Evolutionary conservation across 2,329 filamentous ascomycete genomes (phyloP), one percentile per base, ranked within the genome.

Genomic region (Epichloe aotearoae): DNA sequence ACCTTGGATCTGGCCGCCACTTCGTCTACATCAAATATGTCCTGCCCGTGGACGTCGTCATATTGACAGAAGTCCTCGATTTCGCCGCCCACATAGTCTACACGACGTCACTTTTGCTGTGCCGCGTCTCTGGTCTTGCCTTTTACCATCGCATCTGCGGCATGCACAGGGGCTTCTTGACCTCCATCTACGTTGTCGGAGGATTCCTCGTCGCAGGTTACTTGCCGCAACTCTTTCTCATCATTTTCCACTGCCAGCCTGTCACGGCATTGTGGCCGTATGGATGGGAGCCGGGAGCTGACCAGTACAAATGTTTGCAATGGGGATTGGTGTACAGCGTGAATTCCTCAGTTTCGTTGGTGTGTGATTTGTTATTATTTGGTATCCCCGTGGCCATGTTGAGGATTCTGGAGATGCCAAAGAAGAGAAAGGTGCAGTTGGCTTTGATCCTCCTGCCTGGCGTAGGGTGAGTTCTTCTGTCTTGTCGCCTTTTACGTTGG

Each of bases 231-330:
- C 61, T 77, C 12, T 64, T 74, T 26, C 64, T 77, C 2, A 62
- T 77, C 46, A 64, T 77, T 51, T 74, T 77, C 53, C 74, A 77
- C 58, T 77, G 74, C 52, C 58, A 56, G 1, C 74, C 74, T 0
- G 71, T 76, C 0, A 77, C 74, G 1, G 72, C 66, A 0, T 59
- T 73, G 2, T 77, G 74, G 74, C 74, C 74, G 0, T 77, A 77
- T 49, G 65, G 60, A 1, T 77, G 69, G 65, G 72, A 77, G 55
- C 57, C 62, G 0, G 65, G 65, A 10, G 62, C 57, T 10, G 61
- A 59, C 2, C 53, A 65, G 3, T 77, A 73, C 54, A 64, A 57
- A 0, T 77, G 74, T 54, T 52, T 77, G 38, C 61, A 67, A 15
- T 77, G 74, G 74, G 74, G 73, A 0, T 51, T 73, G 3, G 73